phyloP scores from a whole-genome alignment of 805 yeast genomes.

The Candida argentea region DNA sequence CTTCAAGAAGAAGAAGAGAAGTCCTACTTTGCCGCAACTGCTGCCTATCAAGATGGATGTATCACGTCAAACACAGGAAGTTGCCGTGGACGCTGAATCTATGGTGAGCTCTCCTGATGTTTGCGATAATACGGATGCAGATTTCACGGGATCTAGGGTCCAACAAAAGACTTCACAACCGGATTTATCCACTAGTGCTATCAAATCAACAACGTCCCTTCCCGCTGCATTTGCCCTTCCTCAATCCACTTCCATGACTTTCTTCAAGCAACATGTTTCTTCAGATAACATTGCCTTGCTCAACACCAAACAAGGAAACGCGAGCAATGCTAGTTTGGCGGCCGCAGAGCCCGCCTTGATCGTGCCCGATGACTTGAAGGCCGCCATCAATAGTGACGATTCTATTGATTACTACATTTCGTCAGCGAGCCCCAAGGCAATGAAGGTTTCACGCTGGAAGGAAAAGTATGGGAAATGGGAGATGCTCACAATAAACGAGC shows the following conservation, averaged over 20 bases:
- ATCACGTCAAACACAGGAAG: too few relatives aligned
- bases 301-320: too few relatives aligned
- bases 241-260: slow-evolving; percentile 29
- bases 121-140: too few relatives aligned
- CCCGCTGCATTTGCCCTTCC: slow-evolving; percentile 38
- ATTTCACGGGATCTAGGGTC: too few relatives aligned
- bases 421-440: slow-evolving; percentile 21
- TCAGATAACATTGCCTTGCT: too few relatives aligned
- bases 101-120: too few relatives aligned
- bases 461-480: slow-evolving; percentile 34
- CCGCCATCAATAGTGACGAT: slow-evolving; percentile 25
- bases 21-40: too few relatives aligned
- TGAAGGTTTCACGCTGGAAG: slow-evolving; percentile 35
- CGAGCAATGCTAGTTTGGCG: too few relatives aligned
- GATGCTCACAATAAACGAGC: slow-evolving; percentile 28
- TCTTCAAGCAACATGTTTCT: slow-evolving; percentile 31
- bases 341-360: slow-evolving; percentile 9
- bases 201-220: slow-evolving; percentile 9
- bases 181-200: slow-evolving; percentile 7
- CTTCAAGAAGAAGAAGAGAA: slow-evolving; percentile 27
- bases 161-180: too few relatives aligned
- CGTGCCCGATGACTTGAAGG: slow-evolving; percentile 29
- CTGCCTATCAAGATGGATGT: too few relatives aligned
- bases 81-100: too few relatives aligned
- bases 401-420: slow-evolving; percentile 29